phyloP scores from a whole-genome alignment of 2,329 filamentous ascomycete genomes.

The Hortaea werneckii region DNA sequence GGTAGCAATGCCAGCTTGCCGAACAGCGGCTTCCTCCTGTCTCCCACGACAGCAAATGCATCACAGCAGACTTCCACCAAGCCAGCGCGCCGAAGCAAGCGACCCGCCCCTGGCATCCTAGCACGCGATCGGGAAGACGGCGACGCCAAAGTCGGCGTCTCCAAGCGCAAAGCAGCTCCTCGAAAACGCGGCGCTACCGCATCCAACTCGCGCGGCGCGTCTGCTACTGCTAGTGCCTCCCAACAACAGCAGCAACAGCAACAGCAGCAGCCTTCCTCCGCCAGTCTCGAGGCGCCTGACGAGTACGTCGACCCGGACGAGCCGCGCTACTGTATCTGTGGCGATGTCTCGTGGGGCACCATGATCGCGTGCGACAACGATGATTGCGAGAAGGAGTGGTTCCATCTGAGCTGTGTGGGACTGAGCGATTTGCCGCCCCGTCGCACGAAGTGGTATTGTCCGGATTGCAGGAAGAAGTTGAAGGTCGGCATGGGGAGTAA shows the following conservation, averaged over 20 bases:
- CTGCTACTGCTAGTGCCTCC: neutral
- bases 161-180: slow-evolving; percentile 60
- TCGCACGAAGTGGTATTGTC: slow-evolving; percentile 77
- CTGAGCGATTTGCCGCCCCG: slow-evolving; percentile 58
- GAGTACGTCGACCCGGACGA: slow-evolving; percentile 61
- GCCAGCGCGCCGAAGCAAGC: slow-evolving; percentile 48
- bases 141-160: slow-evolving; percentile 57
- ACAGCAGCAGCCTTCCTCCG: neutral
- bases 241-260: slow-evolving; percentile 14
- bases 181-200: slow-evolving; percentile 46
- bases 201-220: slow-evolving; percentile 1
- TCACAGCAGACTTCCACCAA: slow-evolving; percentile 6
- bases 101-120: slow-evolving; percentile 63
- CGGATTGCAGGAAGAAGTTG: slow-evolving; percentile 54
- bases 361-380: slow-evolving; percentile 79
- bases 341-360: slow-evolving; percentile 67
- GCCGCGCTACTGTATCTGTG: slow-evolving; percentile 66
- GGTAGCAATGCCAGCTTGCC: slow-evolving; percentile 37
- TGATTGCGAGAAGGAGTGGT: slow-evolving; percentile 77
- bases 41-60: slow-evolving; percentile 5
- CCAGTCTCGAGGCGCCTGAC: slow-evolving; percentile 9
- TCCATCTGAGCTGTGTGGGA: slow-evolving; percentile 68
- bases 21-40: slow-evolving; percentile 13
- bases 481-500: slow-evolving; percentile 22
- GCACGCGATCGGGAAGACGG: slow-evolving; percentile 47